Percentiles rank a stretch among this genome's conserved stretches.
phyloP scores from a whole-genome alignment of 345 rosid species.

The Brassica juncea region DNA sequence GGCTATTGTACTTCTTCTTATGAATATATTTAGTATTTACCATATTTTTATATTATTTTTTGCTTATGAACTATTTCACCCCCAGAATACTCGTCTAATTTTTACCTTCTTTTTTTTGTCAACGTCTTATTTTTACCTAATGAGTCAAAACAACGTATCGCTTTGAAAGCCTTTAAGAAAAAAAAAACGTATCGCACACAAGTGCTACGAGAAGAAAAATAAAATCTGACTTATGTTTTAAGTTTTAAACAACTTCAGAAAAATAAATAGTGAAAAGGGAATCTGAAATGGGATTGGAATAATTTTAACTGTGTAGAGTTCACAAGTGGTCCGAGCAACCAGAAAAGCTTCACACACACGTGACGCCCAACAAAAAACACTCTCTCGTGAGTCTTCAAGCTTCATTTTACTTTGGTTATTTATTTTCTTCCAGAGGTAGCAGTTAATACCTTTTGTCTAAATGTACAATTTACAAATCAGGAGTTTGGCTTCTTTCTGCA shows the following conservation, averaged over 20 bases:
- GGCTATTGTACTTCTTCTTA: neutral
- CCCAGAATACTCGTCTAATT: neutral
- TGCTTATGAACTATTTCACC: neutral
- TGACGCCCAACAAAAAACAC: conserved; percentile 18
- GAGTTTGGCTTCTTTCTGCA: neutral
- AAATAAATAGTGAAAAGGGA: neutral
- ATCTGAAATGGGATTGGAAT: conserved; percentile 23
- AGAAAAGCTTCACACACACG: conserved; percentile 31
- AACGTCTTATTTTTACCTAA: neutral
- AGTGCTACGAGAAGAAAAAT: neutral
- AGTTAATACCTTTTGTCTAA: conserved; percentile 9
- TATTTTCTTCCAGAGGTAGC: neutral
- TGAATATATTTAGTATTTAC: neutral
- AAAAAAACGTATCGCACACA: neutral
- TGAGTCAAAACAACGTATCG: conserved; percentile 2
- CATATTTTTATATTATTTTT: neutral
- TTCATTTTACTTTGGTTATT: conserved; percentile 6
- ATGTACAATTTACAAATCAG: neutral
- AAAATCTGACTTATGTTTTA: neutral
- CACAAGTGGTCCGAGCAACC: conserved; percentile 30
- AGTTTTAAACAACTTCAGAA: neutral
- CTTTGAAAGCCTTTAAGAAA: no score
- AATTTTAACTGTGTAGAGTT: neutral
- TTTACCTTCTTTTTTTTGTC: neutral
- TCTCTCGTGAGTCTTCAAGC: conserved; percentile 14